Percentiles rank a stretch among this genome's conserved stretches.
Conservation (phyloP, 441 rosid species). For the Adansonia grandidieri region DNA sequence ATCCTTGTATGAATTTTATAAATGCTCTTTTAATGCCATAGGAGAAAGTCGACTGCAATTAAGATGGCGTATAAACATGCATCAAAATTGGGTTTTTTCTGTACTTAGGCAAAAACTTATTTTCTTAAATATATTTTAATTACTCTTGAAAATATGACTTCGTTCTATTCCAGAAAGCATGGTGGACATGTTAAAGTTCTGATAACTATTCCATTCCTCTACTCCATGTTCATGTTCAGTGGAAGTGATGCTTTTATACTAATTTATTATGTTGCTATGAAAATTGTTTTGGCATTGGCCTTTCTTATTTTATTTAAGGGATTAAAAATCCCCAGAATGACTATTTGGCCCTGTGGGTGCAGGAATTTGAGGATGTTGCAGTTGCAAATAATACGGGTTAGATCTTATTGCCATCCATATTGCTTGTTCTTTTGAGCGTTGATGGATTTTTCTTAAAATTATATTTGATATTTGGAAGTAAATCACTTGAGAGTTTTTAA, state of each 20-base stretch:
- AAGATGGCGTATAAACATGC: not conserved
- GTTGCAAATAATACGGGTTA: conserved; percentile 82
- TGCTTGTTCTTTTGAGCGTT: not conserved
- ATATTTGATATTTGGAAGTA: not conserved
- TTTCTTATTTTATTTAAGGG: not conserved
- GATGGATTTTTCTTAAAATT: not conserved
- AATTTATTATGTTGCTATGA: conserved; percentile 9
- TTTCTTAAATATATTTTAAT: not conserved
- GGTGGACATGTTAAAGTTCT: not conserved
- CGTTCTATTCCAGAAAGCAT: not conserved
- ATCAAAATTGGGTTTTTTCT: not conserved
- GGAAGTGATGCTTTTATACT: not conserved
- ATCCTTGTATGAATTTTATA: not conserved
- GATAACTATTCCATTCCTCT: not conserved
- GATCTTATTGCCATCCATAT: conserved; percentile 24
- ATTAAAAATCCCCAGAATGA: conserved; percentile 5
- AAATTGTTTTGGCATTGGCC: not conserved
- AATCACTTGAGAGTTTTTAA: not conserved
- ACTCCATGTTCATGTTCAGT: not conserved
- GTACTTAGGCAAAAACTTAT: not conserved
- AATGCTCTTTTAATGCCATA: not conserved
- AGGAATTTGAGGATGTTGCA: conserved; percentile 63
- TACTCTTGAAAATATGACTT: not conserved
- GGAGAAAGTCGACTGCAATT: not conserved
- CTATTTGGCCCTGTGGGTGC: conserved; percentile 39